These are phyloP conservation scores for Aspergillus spinulosporus DNA, from an alignment of 2,329 filamentous ascomycete species.

Conservation along the genomic window DNA sequence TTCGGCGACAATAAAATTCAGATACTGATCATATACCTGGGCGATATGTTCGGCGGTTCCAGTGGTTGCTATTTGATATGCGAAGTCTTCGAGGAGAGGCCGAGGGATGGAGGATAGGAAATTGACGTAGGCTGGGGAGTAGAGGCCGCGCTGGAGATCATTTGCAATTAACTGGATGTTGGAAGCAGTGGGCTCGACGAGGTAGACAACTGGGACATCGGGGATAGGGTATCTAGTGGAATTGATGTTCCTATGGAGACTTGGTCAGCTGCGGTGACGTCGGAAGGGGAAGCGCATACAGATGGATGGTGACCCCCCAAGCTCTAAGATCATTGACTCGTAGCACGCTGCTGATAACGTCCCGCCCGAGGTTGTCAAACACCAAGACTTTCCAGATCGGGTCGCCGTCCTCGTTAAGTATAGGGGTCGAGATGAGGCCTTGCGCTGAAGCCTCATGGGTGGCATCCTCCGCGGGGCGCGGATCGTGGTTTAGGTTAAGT, in stretches of 20 bases:
- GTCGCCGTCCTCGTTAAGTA: conserved; percentile 82
- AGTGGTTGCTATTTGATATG: conserved; percentile 77
- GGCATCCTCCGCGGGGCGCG: conserved; percentile 55
- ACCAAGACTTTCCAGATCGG: conserved; percentile 98
- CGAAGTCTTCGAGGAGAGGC: conserved; percentile 91
- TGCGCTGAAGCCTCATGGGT: conserved; percentile 63
- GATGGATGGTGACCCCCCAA: conserved; percentile 95
- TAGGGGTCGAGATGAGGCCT: conserved; percentile 69
- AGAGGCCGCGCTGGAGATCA: conserved; percentile 83
- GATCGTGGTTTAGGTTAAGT: conserved; percentile 84
- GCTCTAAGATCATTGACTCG: conserved; percentile 88
- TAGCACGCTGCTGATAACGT: conserved; percentile 95
- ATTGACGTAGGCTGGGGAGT: conserved; percentile 93
- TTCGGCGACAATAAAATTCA: conserved; percentile 96
- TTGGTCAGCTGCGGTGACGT: conserved; percentile 19
- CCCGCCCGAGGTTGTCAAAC: conserved; percentile 86
- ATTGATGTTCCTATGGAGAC: conserved; percentile 67
- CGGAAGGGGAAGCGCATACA: conserved; percentile 56
- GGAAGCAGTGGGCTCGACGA: conserved; percentile 81
- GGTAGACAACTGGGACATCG: conserved; percentile 92
- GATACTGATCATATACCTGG: conserved; percentile 92
- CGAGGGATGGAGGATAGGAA: conserved; percentile 92
- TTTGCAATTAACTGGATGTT: conserved; percentile 82
- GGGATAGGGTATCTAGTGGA: conserved; percentile 84
- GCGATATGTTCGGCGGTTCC: conserved; percentile 87